A percentile compares a stretch with the other conserved stretches of the same genome.
These are phyloP conservation scores for Globisporangium camurandrum DNA, from an alignment of 352 stramenopile genomes.

Conservation along the genomic window DNA sequence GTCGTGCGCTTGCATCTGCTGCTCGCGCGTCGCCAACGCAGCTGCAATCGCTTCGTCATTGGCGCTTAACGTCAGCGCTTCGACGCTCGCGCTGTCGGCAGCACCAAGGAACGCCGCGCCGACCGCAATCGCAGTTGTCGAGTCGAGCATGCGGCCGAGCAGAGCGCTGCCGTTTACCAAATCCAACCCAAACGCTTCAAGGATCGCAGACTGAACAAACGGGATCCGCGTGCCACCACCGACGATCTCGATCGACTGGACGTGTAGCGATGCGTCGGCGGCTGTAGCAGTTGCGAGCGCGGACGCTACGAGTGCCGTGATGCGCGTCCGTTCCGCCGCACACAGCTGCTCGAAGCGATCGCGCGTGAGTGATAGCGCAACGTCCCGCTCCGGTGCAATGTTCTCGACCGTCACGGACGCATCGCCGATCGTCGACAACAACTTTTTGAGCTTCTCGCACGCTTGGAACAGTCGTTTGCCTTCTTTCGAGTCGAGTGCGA, in stretches of 20 bases:
- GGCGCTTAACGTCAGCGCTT: conserved; percentile 14
- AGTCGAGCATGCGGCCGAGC: conserved; percentile 86
- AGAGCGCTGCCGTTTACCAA: conserved; percentile 23
- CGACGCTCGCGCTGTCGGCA: conserved; percentile 14
- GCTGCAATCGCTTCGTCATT: conserved; percentile 22
- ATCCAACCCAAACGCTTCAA: conserved; percentile 44
- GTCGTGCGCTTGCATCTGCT: conserved; percentile 68
- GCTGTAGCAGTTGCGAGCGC: conserved; percentile 43
- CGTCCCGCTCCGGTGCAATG: conserved; percentile 72
- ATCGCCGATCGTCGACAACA: conserved; percentile 82
- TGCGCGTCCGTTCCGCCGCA: conserved; percentile 26
- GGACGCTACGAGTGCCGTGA: conserved; percentile 47
- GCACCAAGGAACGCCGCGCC: conserved; percentile 53
- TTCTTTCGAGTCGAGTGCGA: conserved; percentile 65
- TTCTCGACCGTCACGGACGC: conserved; percentile 81
- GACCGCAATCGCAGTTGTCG: conserved; percentile 73
- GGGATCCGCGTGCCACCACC: conserved; percentile 87
- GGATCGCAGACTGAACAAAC: conserved; percentile 71
- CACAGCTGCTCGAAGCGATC: conserved; percentile 70
- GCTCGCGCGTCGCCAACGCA: conserved; percentile 41
- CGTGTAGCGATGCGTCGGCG: conserved; percentile 14
- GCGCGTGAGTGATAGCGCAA: conserved; percentile 66
- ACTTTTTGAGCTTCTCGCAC: conserved; percentile 85
- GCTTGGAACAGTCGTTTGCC: conserved; percentile 83
- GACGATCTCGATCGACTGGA: conserved; percentile 83